Evolutionary conservation across 2,329 filamentous ascomycete genomes (phyloP).

Genomic region (Fusarium marasasianum): DNA sequence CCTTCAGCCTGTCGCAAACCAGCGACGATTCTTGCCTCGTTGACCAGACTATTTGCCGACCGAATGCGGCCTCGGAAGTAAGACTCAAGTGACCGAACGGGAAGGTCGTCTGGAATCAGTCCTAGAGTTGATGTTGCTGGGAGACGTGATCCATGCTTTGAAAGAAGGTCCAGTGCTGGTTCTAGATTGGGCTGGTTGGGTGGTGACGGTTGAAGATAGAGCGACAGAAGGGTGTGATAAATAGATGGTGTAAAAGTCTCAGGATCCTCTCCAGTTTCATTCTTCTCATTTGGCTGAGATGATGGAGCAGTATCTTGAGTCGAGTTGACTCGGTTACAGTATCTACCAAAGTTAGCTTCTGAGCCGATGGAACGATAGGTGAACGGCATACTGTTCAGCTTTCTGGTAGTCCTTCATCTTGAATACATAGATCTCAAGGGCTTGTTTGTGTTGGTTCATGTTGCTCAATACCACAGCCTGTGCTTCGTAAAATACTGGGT

Average conservation of each 20-base stretch:
- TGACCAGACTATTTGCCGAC: slow-evolving; percentile 82
- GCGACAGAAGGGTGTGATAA: slow-evolving; percentile 87
- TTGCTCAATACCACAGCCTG: slow-evolving; percentile 91
- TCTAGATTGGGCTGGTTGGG: slow-evolving; percentile 77
- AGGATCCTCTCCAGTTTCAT: slow-evolving; percentile 47
- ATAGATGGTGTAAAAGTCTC: slow-evolving; percentile 76
- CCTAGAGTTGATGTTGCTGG: slow-evolving; percentile 87
- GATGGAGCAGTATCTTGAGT: slow-evolving; percentile 57
- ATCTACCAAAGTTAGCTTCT: slow-evolving; percentile 58
- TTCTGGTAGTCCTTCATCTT: slow-evolving; percentile 87
- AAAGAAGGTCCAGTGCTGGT: slow-evolving; percentile 87
- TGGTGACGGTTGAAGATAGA: slow-evolving; percentile 85
- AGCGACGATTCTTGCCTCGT: slow-evolving; percentile 80
- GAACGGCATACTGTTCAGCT: slow-evolving; percentile 81
- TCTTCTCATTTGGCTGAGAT: slow-evolving; percentile 47
- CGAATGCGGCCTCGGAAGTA: slow-evolving; percentile 95
- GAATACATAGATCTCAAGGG: slow-evolving; percentile 97
- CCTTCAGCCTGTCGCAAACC: slow-evolving; percentile 81
- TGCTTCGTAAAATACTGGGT: slow-evolving; percentile 86
- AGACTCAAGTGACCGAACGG: slow-evolving; percentile 80
- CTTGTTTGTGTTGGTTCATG: slow-evolving; percentile 95
- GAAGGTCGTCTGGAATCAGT: slow-evolving; percentile 83
- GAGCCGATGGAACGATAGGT: background rate
- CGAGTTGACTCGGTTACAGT: slow-evolving; percentile 89
- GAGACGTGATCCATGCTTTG: slow-evolving; percentile 89